phyloP scores from a whole-genome alignment of 2,329 filamentous ascomycete genomes.

The Botryotinia narcissicola region DNA sequence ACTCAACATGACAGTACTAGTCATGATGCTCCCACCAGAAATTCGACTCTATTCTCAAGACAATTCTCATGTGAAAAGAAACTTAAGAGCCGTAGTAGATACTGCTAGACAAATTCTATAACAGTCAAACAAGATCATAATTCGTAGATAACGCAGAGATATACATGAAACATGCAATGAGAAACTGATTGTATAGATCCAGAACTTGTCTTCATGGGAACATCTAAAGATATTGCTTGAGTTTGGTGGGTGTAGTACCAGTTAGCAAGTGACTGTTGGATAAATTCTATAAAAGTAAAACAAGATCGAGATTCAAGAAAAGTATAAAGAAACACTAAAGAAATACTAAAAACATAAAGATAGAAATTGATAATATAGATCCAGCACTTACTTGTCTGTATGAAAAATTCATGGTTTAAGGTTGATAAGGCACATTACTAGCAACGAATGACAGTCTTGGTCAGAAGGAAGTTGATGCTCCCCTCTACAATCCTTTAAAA shows the following conservation, averaged over 20 bases:
- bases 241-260: too few species aligned
- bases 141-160: neutral
- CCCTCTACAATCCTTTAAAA: neutral
- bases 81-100: neutral
- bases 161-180: too few species aligned
- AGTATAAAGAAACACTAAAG: neutral
- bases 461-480: neutral
- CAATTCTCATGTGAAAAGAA: neutral
- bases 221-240: too few species aligned
- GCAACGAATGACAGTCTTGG: neutral
- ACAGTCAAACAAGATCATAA: neutral
- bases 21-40: neutral
- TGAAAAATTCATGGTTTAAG: neutral
- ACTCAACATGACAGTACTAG: neutral
- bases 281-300: neutral
- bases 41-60: rapidly evolving
- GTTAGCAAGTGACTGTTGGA: too few species aligned
- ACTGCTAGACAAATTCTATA: neutral
- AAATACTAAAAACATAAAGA: neutral
- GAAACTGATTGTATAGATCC: too few species aligned
- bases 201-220: too few species aligned
- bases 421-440: neutral
- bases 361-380: too few species aligned
- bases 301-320: neutral
- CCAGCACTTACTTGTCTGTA: neutral